Evolutionary conservation across 169 alveolate species (phyloP).

Genomic region (Amoebophrya sp.): DNA sequence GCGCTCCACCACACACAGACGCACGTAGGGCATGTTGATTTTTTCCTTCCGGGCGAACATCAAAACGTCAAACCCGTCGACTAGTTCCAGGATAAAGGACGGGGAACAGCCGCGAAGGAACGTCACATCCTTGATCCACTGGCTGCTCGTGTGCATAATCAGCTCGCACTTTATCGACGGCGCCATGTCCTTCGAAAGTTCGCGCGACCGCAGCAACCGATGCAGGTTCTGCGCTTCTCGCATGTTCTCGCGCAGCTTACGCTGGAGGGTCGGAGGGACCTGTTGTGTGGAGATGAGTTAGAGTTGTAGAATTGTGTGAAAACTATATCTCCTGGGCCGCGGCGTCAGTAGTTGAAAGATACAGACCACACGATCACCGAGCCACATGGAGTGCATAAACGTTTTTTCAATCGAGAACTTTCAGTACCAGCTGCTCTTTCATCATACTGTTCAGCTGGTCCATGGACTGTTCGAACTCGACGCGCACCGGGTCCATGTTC

Average conservation of each 20-base stretch:
- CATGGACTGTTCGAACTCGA: not conserved
- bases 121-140: constrained; percentile 21
- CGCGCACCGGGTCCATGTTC: constrained; percentile 13
- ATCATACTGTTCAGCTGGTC: not conserved
- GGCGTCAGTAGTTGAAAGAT: too few relatives aligned
- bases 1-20: not conserved
- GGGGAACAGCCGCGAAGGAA: not conserved
- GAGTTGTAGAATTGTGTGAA: too few relatives aligned
- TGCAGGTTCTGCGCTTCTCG: constrained; percentile 14
- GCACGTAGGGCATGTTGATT: not conserved
- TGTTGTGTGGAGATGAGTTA: not conserved
- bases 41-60: constrained; percentile 15
- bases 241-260: not conserved
- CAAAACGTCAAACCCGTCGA: constrained; percentile 10
- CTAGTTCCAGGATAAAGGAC: not conserved
- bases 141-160: not conserved
- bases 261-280: not conserved
- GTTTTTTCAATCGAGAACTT: too few relatives aligned
- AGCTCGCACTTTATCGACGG: not conserved
- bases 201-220: not conserved
- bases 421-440: not conserved
- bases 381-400: too few relatives aligned
- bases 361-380: too few relatives aligned
- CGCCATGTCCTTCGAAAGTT: constrained; percentile 3
- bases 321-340: too few relatives aligned